Evolutionary conservation across 495 filamentous ascomycete species (phyloP), one percentile per base, ranked within the genome.

Genomic region (Tuber indicum): DNA sequence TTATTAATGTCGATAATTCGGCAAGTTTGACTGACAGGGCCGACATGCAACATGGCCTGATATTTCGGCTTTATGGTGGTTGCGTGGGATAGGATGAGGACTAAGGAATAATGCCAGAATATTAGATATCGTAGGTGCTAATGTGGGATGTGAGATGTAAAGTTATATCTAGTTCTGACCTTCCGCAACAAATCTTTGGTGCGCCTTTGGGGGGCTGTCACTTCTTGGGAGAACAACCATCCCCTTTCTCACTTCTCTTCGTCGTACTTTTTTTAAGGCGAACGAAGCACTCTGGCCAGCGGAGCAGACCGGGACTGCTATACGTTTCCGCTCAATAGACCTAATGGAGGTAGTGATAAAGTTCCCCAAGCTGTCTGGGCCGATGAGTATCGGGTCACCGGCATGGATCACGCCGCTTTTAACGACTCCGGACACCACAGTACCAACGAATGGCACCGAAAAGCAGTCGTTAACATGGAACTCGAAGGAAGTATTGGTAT

Each of bases 11-110:
- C 96, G 80, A 99, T 97, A 81, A 99, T 98, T 10, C 94, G 91
- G 79, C 96, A 98, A 0, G 96, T 99, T 85, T 99, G 96, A 75
- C 91, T 93, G 73, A 99, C 92, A 1, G 96, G 93, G 12, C 96
- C 96, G 32, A 99, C 96, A 81, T 99, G 96, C 36, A 99, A 88
- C 96, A 99, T 99, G 8, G 96, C 96, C 84, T 99, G 96, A 83
- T 99, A 99, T 81, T 94, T 94, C 9, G 93, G 94, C 84, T 96
- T 96, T 85, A 99, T 99, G 70, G 96, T 99, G n/a, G 96, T 99
- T 1, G 96, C 96, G 83, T 99, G 96, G 6, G 92, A 94, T 12
- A 99, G 88, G 77, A 99, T 99, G 9, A 99, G 88, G 5, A 98
- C 96, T 93, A 72, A 21, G 26, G 10, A 49, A 32, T n/a, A 23